Evolutionary conservation across 164 flowering plant species (phyloP), one percentile per base, ranked within the genome.

Genomic region (Vitis rupestris): DNA sequence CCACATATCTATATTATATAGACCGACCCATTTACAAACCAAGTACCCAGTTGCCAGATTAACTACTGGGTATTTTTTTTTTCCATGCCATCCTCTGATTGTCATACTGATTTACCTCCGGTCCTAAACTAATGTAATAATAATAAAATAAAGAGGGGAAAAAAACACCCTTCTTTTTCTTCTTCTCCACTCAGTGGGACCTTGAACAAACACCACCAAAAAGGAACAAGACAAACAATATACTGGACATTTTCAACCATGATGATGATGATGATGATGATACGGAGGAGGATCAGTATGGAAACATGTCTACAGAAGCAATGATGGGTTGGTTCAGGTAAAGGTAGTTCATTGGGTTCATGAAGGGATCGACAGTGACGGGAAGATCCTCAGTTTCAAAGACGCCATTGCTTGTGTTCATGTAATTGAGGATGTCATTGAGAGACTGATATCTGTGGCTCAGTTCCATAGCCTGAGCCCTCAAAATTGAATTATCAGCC

Each of bases 381-480:
- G 29, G 69, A 59, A 53, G 10, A 10, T 27, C n/a, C 44, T 76
- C 61, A 30, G 52, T 58, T 27, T 69, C 81, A 44, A 67, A 62
- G 11, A 57, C 71, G 53, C 59, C 74, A 65, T 71, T 73, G 71
- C 63, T 69, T 54, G 71, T 66, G 80, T 72, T 77, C 61, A 88
- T 74, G 77, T 61, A 82, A 29, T 57, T 70, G 59, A 82, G 67
- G 74, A 91, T 93, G 44, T 89, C 91, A 56, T 84, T 81, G 10
- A 93, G 87, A 10, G 92, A 90, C 14, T 85, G 67, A 10, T 91
- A 66, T 64, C 97, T 86, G 15, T 87, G 83, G 55, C 70, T 83
- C 19, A 93, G 79, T 69, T 93, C 98, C 55, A 53, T 56, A 76
- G 83, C 77, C 75, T 88, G 97, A 72, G 92, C 92, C 68, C 84